Evolutionary conservation across 768 basidiomycete species (phyloP), one percentile per base, ranked within the genome.

Genomic region (Lactifluus volemus): DNA sequence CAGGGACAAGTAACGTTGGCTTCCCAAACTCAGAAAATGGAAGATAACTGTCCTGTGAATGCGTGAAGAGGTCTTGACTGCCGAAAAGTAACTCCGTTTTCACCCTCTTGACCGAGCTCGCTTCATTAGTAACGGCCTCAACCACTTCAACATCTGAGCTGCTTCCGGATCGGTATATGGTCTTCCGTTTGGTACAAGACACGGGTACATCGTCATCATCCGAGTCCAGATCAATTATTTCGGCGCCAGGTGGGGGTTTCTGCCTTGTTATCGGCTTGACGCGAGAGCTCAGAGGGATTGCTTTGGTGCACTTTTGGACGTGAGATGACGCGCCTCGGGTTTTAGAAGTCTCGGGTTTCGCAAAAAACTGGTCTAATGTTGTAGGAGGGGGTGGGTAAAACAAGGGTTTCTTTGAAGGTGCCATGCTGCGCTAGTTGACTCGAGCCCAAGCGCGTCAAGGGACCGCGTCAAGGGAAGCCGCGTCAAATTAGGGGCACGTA

Each of bases 211-310:
- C 72, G 38, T 71, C 71, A 48, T 72, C 70, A 48, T 72, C 70
- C 4, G 70, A 70, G 50, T 71, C 72, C 19, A 73, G 69, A 57
- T 73, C 65, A 32, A 74, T 72, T 39, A 73, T 64, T 1, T 73
- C 71, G 6, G 49, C 34, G 49, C 30, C 38, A 4, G 49, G 47
- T 19, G 51, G 55, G 17, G 52, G 53, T 1, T 49, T 29, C 36
- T 17, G 29, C 21, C 48, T 55, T 12, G 54, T 29, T 25, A 36
- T 61, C 48, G 41, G 55, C 29, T 54, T 58, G 42, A 38, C 48
- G 53, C 47, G 65, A 36, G 58, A 38, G 29, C 30, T 47, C 25
- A 58, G 49, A 7, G n/a, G 38, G 8, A 32, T 39, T 5, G 44
- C 12, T 30, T 65, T 44, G 21, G 55, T 45, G 42, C 57, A 53